A percentile compares a stretch with the other conserved stretches of the same genome.
Conservation (phyloP, 2,329 filamentous ascomycete genomes). For the Paecilomyces sp. region DNA sequence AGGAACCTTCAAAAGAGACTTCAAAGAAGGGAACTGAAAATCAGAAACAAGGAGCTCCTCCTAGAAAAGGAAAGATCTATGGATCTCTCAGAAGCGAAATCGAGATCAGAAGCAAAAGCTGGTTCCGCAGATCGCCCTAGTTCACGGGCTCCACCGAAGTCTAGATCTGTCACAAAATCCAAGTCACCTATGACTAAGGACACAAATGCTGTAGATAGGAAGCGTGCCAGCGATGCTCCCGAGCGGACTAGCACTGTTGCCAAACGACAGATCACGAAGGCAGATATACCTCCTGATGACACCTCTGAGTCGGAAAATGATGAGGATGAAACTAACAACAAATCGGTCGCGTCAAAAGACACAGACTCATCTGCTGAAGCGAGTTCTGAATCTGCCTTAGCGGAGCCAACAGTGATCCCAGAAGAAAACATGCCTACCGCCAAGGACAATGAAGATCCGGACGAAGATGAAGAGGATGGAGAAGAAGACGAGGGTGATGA, state of each 20-base stretch:
- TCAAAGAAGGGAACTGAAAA: neutral
- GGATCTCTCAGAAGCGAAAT: neutral
- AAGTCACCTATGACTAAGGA: neutral
- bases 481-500: neutral
- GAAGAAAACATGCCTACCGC: neutral
- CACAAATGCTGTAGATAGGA: neutral
- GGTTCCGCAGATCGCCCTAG: neutral
- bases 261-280: neutral
- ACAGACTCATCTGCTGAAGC: neutral
- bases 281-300: neutral
- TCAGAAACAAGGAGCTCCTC: conserved; percentile 4
- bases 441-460: neutral
- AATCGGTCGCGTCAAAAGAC: neutral
- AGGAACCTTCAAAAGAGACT: too few species aligned
- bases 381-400: neutral
- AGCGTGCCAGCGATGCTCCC: neutral
- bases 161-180: neutral
- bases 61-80: conserved; percentile 7
- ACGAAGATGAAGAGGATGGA: neutral
- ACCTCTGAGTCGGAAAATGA: neutral
- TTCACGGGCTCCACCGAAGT: neutral
- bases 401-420: neutral
- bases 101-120: neutral
- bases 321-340: neutral
- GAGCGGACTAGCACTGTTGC: neutral